Base-by-base conservation (phyloP, 768 basidiomycete genomes). In the Russula dissimulans region DNA sequence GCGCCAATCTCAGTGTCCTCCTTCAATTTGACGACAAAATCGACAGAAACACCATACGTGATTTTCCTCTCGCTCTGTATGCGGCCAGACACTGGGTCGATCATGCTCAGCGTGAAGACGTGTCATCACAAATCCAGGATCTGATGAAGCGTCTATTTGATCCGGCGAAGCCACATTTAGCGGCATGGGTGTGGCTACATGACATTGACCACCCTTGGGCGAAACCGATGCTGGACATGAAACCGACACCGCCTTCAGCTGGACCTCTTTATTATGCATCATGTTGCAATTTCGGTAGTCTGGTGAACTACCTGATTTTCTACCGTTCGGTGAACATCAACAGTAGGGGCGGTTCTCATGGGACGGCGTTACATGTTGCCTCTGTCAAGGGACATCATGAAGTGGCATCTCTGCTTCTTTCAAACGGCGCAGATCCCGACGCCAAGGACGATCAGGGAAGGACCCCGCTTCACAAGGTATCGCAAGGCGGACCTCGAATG, bases 81-180 rank as follows among this genome's bases (percentile, higher is more conserved):
- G 59, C 61, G 11, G 48, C 57, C 4, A 51, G 5, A 4, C 2
- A 62, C 34, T 62, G 61, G 61, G 22, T 61, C 2, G 51, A 60
- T 11, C 61, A 62, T 10, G 41, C 41, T 3, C 10, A 36, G 6
- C 18, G 47, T 12, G 18, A 2, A 31, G 3, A 36, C 11, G 56
- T 61, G 2, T 47, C 56, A 6, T 42, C 15, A 0, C 8, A 10
- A 2, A 14, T 53, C 8, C 44, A 49, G 22, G 60, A 48, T 7
- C 2, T 22, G 0, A 61, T 57, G 56, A 32, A n/a, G 26, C n/a
- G 8, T 9, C 31, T 61, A 0, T 61, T 61, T 12, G 56, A 61
- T n/a, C 44, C 15, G 1, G 17, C 26, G 1, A 47, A 31, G 12
- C 44, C 60, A 6, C 50, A 53, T 53, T 57, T 61, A 29, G 14